Evolutionary conservation across 805 yeast species (phyloP), one percentile per base, ranked within the genome.

Genomic region (Wickerhamomyces bovis): DNA sequence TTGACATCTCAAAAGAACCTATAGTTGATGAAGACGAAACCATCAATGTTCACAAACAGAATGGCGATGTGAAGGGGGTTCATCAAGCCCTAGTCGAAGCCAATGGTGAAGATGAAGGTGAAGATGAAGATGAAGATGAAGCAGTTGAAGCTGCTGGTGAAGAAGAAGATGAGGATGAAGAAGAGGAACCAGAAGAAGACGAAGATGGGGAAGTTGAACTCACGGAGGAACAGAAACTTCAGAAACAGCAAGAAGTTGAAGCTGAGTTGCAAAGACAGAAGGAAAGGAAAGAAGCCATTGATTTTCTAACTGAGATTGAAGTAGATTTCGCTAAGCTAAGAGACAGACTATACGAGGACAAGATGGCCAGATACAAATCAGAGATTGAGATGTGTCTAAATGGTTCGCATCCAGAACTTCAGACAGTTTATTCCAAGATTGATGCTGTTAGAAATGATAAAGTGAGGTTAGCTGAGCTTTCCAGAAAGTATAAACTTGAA

Each of bases 391-490:
- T 92, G 75, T 90, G 98, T 67, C 69, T 83, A 30, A 84, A 83
- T 52, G 97, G 97, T 12, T 78, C 89, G 19, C 99, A 94, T 65
- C 98, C 98, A 0, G 97, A 90, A 56, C 74, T 92, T 45, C 76
- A 86, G 35, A 75, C 78, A 42, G 84, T 85, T 45, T 80, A 85
- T 62, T 76, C 75, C 55, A 79, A 81, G 64, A 80, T 94, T 44
- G 85, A 84, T 48, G 77, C 78, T 39, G 81, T 84, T 53, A 81
- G 89, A 53, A 88, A 88, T 53, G 81, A 80, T 48, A 84, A 82
- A 62, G 68, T 89, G 22, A 70, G 62, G 25, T 67, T 75, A 40
- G 77, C 80, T 1, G 66, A 71, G 42, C 64, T 67, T 47, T 67
- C 69, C 39, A 81, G 80, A 51, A 73, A 75, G 52, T 89, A 89